Evolutionary conservation across 352 stramenopile species (phyloP), one percentile per base, ranked within the genome.

Genomic region (Nothophytophthora sp.): DNA sequence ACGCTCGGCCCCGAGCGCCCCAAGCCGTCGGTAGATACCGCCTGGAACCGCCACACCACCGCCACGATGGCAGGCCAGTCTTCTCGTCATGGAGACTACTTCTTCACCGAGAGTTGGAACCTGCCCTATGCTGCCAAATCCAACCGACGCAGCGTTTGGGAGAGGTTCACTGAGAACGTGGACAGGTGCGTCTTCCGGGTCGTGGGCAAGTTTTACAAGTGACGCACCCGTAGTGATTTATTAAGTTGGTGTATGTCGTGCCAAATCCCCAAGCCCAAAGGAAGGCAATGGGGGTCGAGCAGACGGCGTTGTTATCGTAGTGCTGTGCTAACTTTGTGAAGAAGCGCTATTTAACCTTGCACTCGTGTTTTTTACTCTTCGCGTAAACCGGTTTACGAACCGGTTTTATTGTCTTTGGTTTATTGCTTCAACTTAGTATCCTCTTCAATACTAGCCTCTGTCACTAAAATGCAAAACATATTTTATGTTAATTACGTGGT

Each of bases 181-280:
- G 58, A 68, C 60, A 63, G 55, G 20, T 68, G 58, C 20, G 33
- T 72, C 5, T 55, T 62, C 23, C 57, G 63, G 10, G 48, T 72
- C 18, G 51, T 62, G 15, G 62, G 48, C 44, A 68, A 68, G 20
- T 72, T 72, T 39, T 68, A 66, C 53, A 65, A 52, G 39, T 65
- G 27, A 72, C 6, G 18, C 15, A 18, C 10, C 28, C 29, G 33
- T 15, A 25, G 33, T 44, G 18, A 9, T 20, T 22, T 28, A 16
- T 39, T 27, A 27, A 8, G n/a, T n/a, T 53, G 11, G 19, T 16
- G 15, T 13, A 33, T 12, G 8, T 7, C 12, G 25, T n/a, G n/a
- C 12, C 30, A 39, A n/a, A n/a, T n/a, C n/a, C n/a, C 37, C 22
- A 2, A 48, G 55, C 39, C 37, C 55, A 53, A 28, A 24, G 55